Percentiles rank a stretch among this genome's conserved stretches.
phyloP scores from a whole-genome alignment of 257 asterid species.

The Datura wrightii region DNA sequence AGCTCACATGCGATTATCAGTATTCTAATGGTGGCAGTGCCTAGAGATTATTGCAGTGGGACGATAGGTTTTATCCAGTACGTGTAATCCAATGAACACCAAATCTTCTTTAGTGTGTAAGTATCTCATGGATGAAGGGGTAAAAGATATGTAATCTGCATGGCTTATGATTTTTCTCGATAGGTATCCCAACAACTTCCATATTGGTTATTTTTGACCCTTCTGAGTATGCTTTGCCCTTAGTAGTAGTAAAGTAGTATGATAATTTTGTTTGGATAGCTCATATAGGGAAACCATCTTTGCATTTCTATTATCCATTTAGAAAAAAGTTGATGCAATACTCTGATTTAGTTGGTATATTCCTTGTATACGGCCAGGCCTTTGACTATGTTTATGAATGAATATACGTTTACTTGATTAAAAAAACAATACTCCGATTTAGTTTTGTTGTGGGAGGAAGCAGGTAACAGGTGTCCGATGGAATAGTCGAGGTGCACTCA shows the following conservation, averaged over 20 bases:
- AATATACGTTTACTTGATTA: too few relatives aligned
- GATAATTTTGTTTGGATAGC: neutral
- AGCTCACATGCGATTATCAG: neutral
- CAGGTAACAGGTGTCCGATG: neutral
- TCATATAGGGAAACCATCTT: neutral
- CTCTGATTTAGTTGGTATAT: neutral
- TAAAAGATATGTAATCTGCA: constrained; percentile 22
- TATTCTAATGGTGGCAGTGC: constrained; percentile 28
- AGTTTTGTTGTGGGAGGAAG: neutral
- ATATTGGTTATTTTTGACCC: neutral
- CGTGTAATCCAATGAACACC: neutral
- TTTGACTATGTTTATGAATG: too few relatives aligned
- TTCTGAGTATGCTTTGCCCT: neutral
- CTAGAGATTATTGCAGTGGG: constrained; percentile 6
- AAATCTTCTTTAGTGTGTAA: constrained; percentile 24
- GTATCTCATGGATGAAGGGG: neutral
- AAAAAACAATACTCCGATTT: neutral
- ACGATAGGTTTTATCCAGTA: neutral
- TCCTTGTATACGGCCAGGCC: too few relatives aligned
- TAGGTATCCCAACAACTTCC: neutral
- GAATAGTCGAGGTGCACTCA: neutral
- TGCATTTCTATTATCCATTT: neutral
- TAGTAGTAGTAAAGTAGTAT: constrained; percentile 14
- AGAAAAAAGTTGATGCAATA: neutral
- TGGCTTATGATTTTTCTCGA: neutral